These are phyloP conservation scores for Babjeviella inositovora DNA, from an alignment of 805 yeast genomes.

Conservation along the genomic window DNA sequence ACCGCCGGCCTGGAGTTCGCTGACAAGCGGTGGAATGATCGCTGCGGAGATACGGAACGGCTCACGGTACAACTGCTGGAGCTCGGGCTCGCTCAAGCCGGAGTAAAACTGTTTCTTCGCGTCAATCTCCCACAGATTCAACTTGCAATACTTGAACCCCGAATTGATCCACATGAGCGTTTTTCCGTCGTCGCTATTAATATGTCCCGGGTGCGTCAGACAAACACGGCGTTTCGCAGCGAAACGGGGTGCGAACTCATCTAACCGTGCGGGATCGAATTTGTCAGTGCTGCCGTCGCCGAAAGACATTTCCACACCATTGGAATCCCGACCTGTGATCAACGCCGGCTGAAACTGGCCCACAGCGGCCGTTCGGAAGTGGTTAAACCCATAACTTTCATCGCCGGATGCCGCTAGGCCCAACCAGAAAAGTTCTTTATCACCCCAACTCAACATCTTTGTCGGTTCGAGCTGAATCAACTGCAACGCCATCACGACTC, in stretches of 20 bases:
- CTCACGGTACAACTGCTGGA: constrained; percentile 11
- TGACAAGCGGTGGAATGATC: constrained; percentile 23
- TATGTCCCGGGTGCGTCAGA: constrained; percentile 26
- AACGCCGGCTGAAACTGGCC: too few relatives aligned
- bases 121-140: constrained; percentile 18
- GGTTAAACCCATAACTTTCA: constrained; percentile 17
- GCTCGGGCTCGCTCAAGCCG: constrained; percentile 8
- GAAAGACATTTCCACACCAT: too few relatives aligned
- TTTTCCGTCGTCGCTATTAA: constrained; percentile 11
- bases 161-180: constrained; percentile 24
- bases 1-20: too few relatives aligned
- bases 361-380: constrained; percentile 17
- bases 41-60: constrained; percentile 16
- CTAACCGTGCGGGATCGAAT: too few relatives aligned
- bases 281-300: too few relatives aligned
- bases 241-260: too few relatives aligned
- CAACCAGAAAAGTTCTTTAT: constrained; percentile 26
- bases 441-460: constrained; percentile 19
- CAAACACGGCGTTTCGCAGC: too few relatives aligned
- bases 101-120: constrained; percentile 16
- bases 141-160: constrained; percentile 23
- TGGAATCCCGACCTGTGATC: too few relatives aligned
- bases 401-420: constrained; percentile 17
- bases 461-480: constrained; percentile 10
- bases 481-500: constrained; percentile 16